Conservation (phyloP, 2,329 filamentous ascomycete species). For the Uncinocarpus reesii region DNA sequence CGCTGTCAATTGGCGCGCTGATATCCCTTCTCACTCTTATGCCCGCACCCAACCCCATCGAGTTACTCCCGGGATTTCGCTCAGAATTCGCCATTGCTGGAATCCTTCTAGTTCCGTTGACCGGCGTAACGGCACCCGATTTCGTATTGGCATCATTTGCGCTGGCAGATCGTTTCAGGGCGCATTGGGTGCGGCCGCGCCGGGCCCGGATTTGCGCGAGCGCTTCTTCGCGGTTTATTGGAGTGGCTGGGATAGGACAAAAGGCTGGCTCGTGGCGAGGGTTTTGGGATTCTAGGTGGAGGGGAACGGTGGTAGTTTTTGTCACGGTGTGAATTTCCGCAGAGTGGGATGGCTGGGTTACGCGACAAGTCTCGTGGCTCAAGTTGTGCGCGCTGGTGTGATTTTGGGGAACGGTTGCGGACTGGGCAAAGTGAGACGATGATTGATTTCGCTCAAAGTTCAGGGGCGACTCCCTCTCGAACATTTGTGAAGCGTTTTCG, state of each 20-base stretch:
- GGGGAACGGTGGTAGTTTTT: constrained; percentile 27
- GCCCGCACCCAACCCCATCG: not conserved
- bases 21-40: constrained; percentile 24
- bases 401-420: not conserved
- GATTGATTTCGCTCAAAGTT: not conserved
- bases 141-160: constrained; percentile 29
- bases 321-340: constrained; percentile 17
- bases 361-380: not conserved
- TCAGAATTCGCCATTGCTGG: constrained; percentile 27
- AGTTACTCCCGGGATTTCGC: not conserved
- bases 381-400: not conserved
- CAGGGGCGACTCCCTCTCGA: not conserved
- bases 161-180: constrained; percentile 33
- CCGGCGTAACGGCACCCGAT: constrained; percentile 17
- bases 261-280: constrained; percentile 18
- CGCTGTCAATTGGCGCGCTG: constrained; percentile 29
- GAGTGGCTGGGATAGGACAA: constrained; percentile 31
- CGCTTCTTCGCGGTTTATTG: constrained; percentile 39
- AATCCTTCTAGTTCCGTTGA: constrained; percentile 22
- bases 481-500: not conserved
- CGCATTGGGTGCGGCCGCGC: constrained; percentile 34
- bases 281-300: constrained; percentile 23
- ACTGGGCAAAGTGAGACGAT: not conserved
- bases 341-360: not conserved
- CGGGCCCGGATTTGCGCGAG: constrained; percentile 42